Percentiles rank a stretch among this genome's conserved stretches.
These are phyloP conservation scores for Mytilinidion resinicola DNA, from an alignment of 495 filamentous ascomycete species.

Conservation along the genomic window DNA sequence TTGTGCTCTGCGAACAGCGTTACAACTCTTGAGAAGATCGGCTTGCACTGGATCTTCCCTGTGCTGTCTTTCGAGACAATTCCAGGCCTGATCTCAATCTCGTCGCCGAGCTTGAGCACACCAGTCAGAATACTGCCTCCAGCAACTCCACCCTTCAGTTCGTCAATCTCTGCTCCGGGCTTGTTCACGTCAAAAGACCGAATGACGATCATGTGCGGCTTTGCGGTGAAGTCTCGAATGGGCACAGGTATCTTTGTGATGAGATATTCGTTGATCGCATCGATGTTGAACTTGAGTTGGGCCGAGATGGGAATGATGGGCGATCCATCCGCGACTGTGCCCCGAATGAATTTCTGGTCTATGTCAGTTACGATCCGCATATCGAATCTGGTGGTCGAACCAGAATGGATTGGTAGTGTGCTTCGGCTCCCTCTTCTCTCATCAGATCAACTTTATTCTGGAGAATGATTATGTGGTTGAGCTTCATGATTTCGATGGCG, in stretches of 20 bases:
- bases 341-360: conserved; percentile 77
- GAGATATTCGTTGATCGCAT: conserved; percentile 91
- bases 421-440: conserved; percentile 82
- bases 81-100: conserved; percentile 96
- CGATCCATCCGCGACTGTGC: conserved; percentile 91
- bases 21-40: conserved; percentile 91
- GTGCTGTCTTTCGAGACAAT: conserved; percentile 90
- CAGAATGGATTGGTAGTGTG: conserved; percentile 90
- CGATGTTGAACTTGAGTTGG: conserved; percentile 99
- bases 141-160: conserved; percentile 96
- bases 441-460: conserved; percentile 99
- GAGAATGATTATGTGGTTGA: conserved; percentile 95
- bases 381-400: no score
- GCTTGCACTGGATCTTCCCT: conserved; percentile 89
- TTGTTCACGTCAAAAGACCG: conserved; percentile 99
- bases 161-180: conserved; percentile 98
- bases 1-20: conserved; percentile 96
- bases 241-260: conserved; percentile 91
- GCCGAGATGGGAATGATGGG: conserved; percentile 98
- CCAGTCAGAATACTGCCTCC: conserved; percentile 94
- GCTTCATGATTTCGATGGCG: conserved; percentile 98
- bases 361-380: no score
- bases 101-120: conserved; percentile 90
- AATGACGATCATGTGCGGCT: conserved; percentile 97
- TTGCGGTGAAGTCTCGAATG: conserved; percentile 75